Conservation (phyloP, 2,329 filamentous ascomycete genomes). For the Penicillium sp. region DNA sequence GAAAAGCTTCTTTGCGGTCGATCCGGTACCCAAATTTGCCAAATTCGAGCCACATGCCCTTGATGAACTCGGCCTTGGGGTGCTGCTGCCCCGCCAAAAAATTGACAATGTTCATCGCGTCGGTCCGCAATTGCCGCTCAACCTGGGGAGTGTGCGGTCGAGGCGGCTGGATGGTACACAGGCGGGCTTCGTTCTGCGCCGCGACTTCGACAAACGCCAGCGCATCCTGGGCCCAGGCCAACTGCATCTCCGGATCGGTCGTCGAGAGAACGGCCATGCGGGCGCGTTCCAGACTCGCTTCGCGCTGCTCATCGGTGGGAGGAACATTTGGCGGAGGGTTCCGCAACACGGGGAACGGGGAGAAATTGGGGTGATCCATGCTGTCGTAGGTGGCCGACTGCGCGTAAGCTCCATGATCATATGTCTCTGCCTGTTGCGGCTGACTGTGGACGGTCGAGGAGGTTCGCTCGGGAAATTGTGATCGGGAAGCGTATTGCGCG, state of each 20-base stretch:
- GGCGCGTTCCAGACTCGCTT: constrained; percentile 79
- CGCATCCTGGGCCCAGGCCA: constrained; percentile 93
- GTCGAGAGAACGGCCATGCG: constrained; percentile 80
- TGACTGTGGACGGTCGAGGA: constrained; percentile 33
- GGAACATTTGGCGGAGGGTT: constrained; percentile 80
- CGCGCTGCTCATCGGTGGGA: constrained; percentile 88
- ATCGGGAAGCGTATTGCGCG: constrained; percentile 23
- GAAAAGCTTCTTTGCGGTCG: constrained; percentile 92
- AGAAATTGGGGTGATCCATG: constrained; percentile 68
- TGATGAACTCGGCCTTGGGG: constrained; percentile 89
- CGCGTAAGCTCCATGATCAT: constrained; percentile 43
- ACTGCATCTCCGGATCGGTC: constrained; percentile 91
- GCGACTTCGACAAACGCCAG: constrained; percentile 82
- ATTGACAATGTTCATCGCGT: constrained; percentile 85
- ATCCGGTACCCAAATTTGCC: constrained; percentile 86
- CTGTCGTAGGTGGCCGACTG: constrained; percentile 46
- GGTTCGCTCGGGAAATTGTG: constrained; percentile 33
- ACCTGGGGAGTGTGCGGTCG: constrained; percentile 75
- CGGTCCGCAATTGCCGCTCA: constrained; percentile 79
- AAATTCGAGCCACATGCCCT: constrained; percentile 96
- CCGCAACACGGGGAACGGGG: constrained; percentile 80
- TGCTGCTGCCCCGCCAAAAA: constrained; percentile 89
- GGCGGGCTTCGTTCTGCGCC: constrained; percentile 66
- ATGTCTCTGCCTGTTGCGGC: constrained; percentile 21
- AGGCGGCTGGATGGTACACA: constrained; percentile 52